A percentile compares a stretch with the other conserved stretches of the same genome.
phyloP scores from a whole-genome alignment of 441 rosid genomes.

The Populus trichocarpa region DNA sequence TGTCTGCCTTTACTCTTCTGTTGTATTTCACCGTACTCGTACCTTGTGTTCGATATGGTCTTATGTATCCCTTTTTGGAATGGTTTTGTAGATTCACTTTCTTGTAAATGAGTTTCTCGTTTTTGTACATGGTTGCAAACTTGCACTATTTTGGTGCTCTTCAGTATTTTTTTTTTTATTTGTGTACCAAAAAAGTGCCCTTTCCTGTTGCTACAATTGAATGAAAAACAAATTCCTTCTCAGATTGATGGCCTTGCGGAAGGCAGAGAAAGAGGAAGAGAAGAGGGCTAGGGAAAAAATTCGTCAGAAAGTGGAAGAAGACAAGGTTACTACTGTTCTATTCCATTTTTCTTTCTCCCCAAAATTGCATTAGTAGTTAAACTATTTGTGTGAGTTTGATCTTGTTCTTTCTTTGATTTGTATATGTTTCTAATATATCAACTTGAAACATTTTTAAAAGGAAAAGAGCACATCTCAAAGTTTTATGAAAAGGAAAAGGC shows the following conservation, averaged over 20 bases:
- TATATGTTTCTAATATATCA: not conserved
- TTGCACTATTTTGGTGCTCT: not conserved
- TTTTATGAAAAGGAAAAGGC: not conserved
- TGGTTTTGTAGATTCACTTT: not conserved
- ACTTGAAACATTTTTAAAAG: not conserved
- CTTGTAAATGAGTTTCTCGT: not conserved
- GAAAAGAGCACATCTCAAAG: not conserved
- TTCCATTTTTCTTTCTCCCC: slow-evolving; percentile 5
- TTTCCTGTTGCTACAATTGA: not conserved
- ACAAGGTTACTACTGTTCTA: slow-evolving; percentile 48
- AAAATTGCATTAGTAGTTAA: not conserved
- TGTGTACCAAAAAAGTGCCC: not conserved
- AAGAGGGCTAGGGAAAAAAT: slow-evolving; percentile 88
- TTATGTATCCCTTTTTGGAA: not conserved
- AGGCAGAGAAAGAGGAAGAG: slow-evolving; percentile 98
- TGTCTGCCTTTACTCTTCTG: not conserved
- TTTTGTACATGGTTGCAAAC: not conserved
- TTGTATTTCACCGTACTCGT: not conserved
- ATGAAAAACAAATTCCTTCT: slow-evolving; percentile 10
- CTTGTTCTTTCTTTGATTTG: not conserved
- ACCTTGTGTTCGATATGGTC: not conserved
- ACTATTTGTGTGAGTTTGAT: not conserved
- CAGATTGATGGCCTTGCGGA: slow-evolving; percentile 74
- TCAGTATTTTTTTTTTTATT: not conserved
- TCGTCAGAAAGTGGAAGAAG: slow-evolving; percentile 96